Base-by-base conservation (phyloP, 768 basidiomycete species). In the Trametes elegans region DNA sequence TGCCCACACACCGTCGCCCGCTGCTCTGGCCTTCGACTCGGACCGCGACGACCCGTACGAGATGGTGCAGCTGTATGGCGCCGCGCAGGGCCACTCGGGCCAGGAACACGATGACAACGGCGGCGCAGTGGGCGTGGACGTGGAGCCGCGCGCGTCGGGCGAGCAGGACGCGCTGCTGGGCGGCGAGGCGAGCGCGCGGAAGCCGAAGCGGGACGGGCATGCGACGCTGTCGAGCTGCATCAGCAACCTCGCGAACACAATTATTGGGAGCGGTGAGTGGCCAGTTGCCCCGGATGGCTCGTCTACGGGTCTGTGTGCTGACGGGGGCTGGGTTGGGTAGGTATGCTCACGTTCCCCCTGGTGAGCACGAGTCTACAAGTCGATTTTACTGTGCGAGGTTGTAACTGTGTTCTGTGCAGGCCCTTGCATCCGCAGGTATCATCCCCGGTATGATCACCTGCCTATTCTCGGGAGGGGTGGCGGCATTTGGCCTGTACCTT, bases 381-480 rank as follows among this genome's bases (percentile, higher is more conserved):
- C 13, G 13, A 34, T 32, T 21, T 27, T 24, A 24, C 14, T 7
- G 11, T 6, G 13, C 9, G 13, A 36, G 13, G 7, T 9, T 31
- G 19, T 14, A n/a, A 38, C 13, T 35, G n/a, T n/a, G 23, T 14
- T 34, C 16, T 13, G 8, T 39, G 36, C 63, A 93, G 90, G 92
- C 92, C 18, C 84, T 98, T 79, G 91, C 95, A 3, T 89, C 93
- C 5, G 84, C 86, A 48, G 96, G 96, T 3, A 70, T 98, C 41
- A 79, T 98, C 52, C 95, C 94, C 5, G 96, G 96, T 8, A 82
- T 96, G 49, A 60, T 97, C 16, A 95, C 93, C 23, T 97, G 96
- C 63, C 60, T 86, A 10, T 82, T 93, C 60, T 96, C 89, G 16
- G 96, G 88, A 5, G 62, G 67, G 3, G 81, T 90, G 7, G 87